Evolutionary conservation across 768 basidiomycete species (phyloP).

Genomic region (Paxillus ammoniavirescens): DNA sequence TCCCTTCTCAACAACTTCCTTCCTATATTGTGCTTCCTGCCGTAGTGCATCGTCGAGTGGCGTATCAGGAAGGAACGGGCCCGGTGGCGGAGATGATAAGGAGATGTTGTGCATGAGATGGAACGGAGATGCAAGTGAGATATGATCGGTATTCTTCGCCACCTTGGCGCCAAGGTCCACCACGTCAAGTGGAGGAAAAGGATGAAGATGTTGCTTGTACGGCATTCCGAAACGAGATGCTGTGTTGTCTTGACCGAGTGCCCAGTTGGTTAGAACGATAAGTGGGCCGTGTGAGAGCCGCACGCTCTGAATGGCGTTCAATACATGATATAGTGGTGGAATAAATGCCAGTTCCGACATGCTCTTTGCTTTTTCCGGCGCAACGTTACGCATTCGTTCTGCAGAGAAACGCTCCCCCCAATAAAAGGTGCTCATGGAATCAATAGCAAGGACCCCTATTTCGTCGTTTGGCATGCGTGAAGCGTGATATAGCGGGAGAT

Average conservation of each 20-base stretch:
- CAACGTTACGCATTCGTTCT: conserved; percentile 47
- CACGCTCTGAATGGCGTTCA: conserved; percentile 47
- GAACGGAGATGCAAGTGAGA: conserved; percentile 21
- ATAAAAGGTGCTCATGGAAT: conserved; percentile 75
- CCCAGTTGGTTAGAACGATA: conserved; percentile 64
- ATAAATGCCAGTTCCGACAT: conserved; percentile 7
- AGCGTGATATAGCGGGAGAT: conserved; percentile 55
- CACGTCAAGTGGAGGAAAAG: conserved; percentile 35
- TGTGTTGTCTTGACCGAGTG: conserved; percentile 31
- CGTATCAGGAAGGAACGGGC: conserved; percentile 7
- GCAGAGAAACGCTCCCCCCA: conserved; percentile 71
- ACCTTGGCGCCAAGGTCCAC: conserved; percentile 14
- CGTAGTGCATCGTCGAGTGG: conserved; percentile 14
- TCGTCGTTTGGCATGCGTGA: conserved; percentile 48
- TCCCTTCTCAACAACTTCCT: conserved; percentile 14
- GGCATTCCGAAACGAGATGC: conserved; percentile 22
- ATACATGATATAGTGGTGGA: conserved; percentile 45
- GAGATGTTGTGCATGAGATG: conserved; percentile 41
- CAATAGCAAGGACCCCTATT: conserved; percentile 67
- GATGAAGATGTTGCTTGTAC: conserved; percentile 54
- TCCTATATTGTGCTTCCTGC: conserved; percentile 19
- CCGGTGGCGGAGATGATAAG: conserved; percentile 26
- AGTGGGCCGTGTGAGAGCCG: conserved; percentile 49
- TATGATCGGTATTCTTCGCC: conserved; percentile 7
- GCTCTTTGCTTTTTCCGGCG: conserved; percentile 4